A percentile compares a stretch with the other conserved stretches of the same genome.
Conservation (phyloP, 1,139 yeast species). For the Hyphopichia buzzinii region DNA sequence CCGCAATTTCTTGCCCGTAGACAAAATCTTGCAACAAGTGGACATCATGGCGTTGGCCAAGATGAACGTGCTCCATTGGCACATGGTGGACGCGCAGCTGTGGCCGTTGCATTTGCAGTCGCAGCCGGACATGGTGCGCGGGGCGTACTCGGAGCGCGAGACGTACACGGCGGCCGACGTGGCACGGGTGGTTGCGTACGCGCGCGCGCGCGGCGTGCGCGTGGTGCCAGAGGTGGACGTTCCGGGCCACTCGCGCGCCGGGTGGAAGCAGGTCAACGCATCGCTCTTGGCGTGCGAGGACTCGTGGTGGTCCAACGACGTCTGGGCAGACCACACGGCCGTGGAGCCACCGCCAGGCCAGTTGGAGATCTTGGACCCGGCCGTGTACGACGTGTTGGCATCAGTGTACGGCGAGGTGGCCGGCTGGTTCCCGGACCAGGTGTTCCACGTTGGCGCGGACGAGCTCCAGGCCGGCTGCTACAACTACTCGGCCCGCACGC, state of each 20-base stretch:
- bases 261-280: conserved; percentile 39
- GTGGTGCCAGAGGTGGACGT: conserved; percentile 48
- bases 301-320: conserved; percentile 31
- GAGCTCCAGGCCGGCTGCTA: conserved; percentile 41
- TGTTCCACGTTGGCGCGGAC: conserved; percentile 49
- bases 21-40: conserved; percentile 34
- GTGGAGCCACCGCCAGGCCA: conserved; percentile 51
- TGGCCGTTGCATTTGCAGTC: conserved; percentile 42
- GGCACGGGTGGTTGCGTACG: conserved; percentile 31
- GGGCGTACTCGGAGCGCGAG: conserved; percentile 41
- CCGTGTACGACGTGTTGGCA: conserved; percentile 34
- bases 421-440: conserved; percentile 32
- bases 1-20: conserved; percentile 35
- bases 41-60: conserved; percentile 44
- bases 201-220: conserved; percentile 39
- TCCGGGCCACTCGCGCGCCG: conserved; percentile 50
- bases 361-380: conserved; percentile 35
- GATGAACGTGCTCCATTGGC: conserved; percentile 48
- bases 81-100: conserved; percentile 43
- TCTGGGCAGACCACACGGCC: conserved; percentile 26
- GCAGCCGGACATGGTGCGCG: conserved; percentile 43
- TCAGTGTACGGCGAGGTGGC: conserved; percentile 39
- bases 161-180: conserved; percentile 34
- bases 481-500: conserved; percentile 26
- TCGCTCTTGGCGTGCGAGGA: conserved; percentile 34